Conservation (phyloP, 1,139 yeast species). For the Cylindricascospora bacillispora region DNA sequence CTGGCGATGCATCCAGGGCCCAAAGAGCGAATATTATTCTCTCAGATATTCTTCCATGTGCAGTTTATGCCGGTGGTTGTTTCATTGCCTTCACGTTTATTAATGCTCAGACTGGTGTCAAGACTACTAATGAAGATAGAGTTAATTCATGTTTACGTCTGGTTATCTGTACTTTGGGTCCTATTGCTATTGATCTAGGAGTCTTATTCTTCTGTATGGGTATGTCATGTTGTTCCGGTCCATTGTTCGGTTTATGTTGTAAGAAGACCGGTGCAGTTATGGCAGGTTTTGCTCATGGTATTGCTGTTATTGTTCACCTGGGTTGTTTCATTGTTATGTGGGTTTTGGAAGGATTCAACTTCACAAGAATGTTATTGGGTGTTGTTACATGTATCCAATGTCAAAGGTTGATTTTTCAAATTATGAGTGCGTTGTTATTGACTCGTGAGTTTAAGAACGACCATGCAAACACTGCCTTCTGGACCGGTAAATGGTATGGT, state of each 20-base stretch:
- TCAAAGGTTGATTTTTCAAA: constrained; percentile 79
- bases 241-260: constrained; percentile 87
- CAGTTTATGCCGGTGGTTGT: constrained; percentile 78
- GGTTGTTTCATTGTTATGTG: constrained; percentile 89
- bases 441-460: constrained; percentile 98
- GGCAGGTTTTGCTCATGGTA: constrained; percentile 96
- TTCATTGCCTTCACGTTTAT: constrained; percentile 86
- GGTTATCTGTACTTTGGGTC: constrained; percentile 80
- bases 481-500: constrained; percentile 99
- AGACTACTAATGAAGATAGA: constrained; percentile 29
- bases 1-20: constrained; percentile 92
- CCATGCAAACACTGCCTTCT: constrained; percentile 94
- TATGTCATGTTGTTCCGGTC: constrained; percentile 95
- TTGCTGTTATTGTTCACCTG: constrained; percentile 76
- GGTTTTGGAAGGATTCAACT: constrained; percentile 89
- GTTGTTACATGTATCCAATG: constrained; percentile 71
- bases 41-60: constrained; percentile 79
- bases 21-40: constrained; percentile 77
- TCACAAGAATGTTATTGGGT: constrained; percentile 81
- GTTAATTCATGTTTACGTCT: constrained; percentile 80
- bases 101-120: constrained; percentile 95
- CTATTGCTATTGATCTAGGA: constrained; percentile 83
- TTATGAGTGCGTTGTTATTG: constrained; percentile 66
- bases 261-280: constrained; percentile 95
- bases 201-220: constrained; percentile 59